Evolutionary conservation across 164 flowering plant genomes (phyloP).

Genomic region (Umbellularia californica): DNA sequence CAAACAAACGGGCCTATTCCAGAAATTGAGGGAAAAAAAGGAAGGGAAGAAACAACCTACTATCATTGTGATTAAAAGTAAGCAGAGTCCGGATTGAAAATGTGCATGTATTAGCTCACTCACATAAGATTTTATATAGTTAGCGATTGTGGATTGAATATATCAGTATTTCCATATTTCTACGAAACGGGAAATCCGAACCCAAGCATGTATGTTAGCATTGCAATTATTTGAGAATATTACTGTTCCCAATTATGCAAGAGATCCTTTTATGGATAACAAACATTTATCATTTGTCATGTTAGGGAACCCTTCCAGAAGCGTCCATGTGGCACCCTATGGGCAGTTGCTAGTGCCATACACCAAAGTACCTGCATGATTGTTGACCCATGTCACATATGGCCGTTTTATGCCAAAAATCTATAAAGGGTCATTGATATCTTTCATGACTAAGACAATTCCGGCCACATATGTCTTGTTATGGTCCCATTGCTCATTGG

Average conservation of each 20-base stretch:
- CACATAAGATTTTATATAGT: no score
- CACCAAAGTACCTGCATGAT: background rate
- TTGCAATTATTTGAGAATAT: background rate
- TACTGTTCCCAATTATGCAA: background rate
- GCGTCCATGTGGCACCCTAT: background rate
- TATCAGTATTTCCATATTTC: no score
- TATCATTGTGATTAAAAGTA: no score
- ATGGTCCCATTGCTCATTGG: background rate
- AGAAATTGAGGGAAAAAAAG: no score
- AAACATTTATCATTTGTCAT: no score
- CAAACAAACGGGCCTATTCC: no score
- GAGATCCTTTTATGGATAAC: background rate
- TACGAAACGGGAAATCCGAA: no score
- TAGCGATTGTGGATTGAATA: no score
- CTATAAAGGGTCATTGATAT: background rate
- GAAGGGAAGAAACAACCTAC: no score
- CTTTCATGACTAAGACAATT: background rate
- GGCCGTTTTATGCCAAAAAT: background rate
- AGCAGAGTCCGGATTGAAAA: no score
- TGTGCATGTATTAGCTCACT: no score
- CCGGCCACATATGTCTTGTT: background rate
- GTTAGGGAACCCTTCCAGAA: background rate
- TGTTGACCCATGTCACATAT: background rate
- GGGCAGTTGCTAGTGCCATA: background rate
- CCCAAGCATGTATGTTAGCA: background rate